Evolutionary conservation across 305 asterid genomes (phyloP).

Genomic region (Solanum hybrid): DNA sequence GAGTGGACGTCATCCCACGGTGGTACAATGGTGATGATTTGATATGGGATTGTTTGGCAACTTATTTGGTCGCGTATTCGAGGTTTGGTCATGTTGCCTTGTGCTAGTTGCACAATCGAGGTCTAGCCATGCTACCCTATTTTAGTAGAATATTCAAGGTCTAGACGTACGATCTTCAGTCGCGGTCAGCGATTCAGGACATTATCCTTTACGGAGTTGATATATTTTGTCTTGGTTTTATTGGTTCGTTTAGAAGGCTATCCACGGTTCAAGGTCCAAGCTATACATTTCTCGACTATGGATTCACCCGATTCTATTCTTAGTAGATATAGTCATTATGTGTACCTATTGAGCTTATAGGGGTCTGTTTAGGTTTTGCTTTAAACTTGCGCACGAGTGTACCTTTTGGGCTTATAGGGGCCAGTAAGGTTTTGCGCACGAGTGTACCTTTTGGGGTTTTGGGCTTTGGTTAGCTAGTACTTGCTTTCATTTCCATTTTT

Average conservation of each 20-base stretch:
- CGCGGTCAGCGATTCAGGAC: not conserved
- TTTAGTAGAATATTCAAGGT: not conserved
- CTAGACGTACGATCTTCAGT: too few relatives aligned
- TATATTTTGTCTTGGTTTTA: not conserved
- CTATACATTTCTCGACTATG: not conserved
- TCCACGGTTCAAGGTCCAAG: not conserved
- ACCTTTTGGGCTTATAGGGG: too few relatives aligned
- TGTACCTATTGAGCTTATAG: not conserved
- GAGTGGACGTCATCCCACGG: not conserved
- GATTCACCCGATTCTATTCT: not conserved
- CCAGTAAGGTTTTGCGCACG: not conserved
- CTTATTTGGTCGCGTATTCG: not conserved
- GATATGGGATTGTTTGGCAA: not conserved
- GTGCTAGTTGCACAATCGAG: not conserved
- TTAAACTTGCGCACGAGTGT: too few relatives aligned
- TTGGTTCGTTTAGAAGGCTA: not conserved
- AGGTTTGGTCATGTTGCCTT: not conserved
- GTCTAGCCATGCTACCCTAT: not conserved
- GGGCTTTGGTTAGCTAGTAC: not conserved
- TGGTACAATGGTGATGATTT: not conserved
- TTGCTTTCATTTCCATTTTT: not conserved
- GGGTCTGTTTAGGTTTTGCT: not conserved
- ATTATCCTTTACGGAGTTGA: not conserved
- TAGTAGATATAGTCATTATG: not conserved
- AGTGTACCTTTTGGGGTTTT: not conserved